A percentile compares a stretch with the other conserved stretches of the same genome.
Evolutionary conservation across 306 rosid species (phyloP).

Genomic region (Sicyos baderoa): DNA sequence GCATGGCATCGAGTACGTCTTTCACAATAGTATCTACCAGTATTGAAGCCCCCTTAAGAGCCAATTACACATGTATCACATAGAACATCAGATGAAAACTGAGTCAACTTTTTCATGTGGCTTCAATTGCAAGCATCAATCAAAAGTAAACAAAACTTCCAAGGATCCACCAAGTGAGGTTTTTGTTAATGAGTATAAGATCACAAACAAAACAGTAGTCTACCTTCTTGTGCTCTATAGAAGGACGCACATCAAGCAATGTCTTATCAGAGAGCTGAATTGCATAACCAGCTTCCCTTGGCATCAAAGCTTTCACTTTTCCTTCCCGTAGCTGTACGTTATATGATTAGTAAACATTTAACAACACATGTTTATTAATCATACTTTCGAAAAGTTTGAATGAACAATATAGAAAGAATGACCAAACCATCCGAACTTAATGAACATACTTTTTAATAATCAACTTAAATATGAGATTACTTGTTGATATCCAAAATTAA

Average conservation of each 20-base stretch:
- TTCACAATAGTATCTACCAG: neutral
- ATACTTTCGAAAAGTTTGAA: neutral
- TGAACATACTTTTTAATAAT: neutral
- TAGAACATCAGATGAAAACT: neutral
- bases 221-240: slow-evolving; percentile 73
- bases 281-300: slow-evolving; percentile 92
- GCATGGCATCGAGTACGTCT: neutral
- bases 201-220: neutral
- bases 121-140: neutral
- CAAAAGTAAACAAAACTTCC: neutral
- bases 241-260: slow-evolving; percentile 88
- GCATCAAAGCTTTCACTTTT: slow-evolving; percentile 66
- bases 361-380: neutral
- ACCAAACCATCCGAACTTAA: neutral
- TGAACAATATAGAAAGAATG: neutral
- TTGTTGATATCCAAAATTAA: neutral
- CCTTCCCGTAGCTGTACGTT: slow-evolving; percentile 58
- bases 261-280: slow-evolving; percentile 82
- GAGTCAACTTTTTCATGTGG: neutral
- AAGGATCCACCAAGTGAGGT: neutral
- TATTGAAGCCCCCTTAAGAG: neutral
- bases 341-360: neutral
- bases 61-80: neutral
- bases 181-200: neutral
- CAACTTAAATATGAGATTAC: neutral